phyloP scores from a whole-genome alignment of 2,329 filamentous ascomycete species.

The Cladophialophora yegresii region DNA sequence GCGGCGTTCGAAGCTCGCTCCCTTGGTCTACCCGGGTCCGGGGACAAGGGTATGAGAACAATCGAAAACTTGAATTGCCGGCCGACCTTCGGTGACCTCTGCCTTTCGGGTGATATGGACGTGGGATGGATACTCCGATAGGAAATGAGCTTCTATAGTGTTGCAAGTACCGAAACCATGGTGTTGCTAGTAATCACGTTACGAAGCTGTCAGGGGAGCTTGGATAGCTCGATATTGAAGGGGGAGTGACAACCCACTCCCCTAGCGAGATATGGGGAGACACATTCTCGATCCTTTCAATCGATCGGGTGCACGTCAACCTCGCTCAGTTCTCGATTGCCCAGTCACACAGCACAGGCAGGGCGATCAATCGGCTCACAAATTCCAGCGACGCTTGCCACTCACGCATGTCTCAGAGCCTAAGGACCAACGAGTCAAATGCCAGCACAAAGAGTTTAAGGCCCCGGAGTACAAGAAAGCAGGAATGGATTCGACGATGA shows the following conservation, averaged over 20 bases:
- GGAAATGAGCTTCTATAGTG: not conserved
- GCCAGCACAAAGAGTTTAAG: slow-evolving; percentile 12
- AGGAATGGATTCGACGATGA: slow-evolving; percentile 4
- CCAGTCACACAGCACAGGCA: slow-evolving; percentile 11
- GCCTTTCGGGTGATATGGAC: not conserved
- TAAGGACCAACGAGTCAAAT: slow-evolving; percentile 7
- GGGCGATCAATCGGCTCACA: slow-evolving; percentile 27
- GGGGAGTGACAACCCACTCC: slow-evolving; percentile 5
- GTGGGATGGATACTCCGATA: slow-evolving; percentile 7
- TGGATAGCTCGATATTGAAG: not conserved
- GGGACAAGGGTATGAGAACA: slow-evolving; percentile 8
- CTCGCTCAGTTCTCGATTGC: not conserved
- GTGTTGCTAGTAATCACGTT: not conserved
- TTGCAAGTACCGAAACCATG: slow-evolving; percentile 6
- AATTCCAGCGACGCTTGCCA: slow-evolving; percentile 20
- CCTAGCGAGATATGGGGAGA: slow-evolving; percentile 10
- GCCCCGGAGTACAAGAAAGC: slow-evolving; percentile 1
- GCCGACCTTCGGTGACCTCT: slow-evolving; percentile 7
- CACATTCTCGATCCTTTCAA: slow-evolving; percentile 13
- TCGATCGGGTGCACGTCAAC: slow-evolving; percentile 21
- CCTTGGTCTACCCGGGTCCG: not conserved
- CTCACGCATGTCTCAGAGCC: slow-evolving; percentile 18
- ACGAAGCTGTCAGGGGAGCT: not conserved
- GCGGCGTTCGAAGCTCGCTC: slow-evolving; percentile 6
- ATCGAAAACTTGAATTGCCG: slow-evolving; percentile 8